Base-by-base conservation (phyloP, 163 green algal species). In the Chloroidium sp. region DNA sequence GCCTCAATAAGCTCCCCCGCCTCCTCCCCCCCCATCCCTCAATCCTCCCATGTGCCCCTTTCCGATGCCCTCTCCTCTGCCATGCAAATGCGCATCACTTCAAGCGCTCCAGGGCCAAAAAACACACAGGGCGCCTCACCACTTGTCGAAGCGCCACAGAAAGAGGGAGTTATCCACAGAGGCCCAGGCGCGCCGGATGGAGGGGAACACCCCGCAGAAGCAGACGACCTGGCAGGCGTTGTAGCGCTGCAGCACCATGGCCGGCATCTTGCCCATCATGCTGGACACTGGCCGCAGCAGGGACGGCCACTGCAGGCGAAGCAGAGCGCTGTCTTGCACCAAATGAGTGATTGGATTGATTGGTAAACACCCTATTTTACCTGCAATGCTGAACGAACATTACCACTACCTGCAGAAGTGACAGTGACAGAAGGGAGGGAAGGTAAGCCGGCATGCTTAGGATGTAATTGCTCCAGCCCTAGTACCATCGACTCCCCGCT, bases 121-220 rank as follows among this genome's bases (percentile, higher is more conserved):
- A 36, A 36, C 36, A 36, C 36, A 36, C 36, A 76, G 64, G 6
- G 67, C 6, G 67, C 3, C 82, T 4, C 82, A 92, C 87, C 88
- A 90, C 13, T 87, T 81, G 80, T 94, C 91, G 59, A 93, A 90
- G 58, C 93, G 91, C 95, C 95, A 99, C 2, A 99, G 84, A 84
- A 96, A 99, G 1, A 99, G 88, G 0, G 89, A 90, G 88, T 96
- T 97, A 88, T 99, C 94, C 0, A 99, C 91, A 2, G 91, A 94
- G 0, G 94, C 95, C 95, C 95, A 99, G 8, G 95, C 95, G 3
- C 91, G 88, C 4, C 89, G 79, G 79, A 98, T 94, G 8, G 92
- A 80, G 0, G 95, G 90, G 77, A 99, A 97, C 6, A 97, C 85
- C 67, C 95, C 95, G 82, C 91, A 97, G 84, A 98, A 96, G 84